Base-by-base conservation (phyloP, 78 protist species). In the Chrysochromulina parva region DNA sequence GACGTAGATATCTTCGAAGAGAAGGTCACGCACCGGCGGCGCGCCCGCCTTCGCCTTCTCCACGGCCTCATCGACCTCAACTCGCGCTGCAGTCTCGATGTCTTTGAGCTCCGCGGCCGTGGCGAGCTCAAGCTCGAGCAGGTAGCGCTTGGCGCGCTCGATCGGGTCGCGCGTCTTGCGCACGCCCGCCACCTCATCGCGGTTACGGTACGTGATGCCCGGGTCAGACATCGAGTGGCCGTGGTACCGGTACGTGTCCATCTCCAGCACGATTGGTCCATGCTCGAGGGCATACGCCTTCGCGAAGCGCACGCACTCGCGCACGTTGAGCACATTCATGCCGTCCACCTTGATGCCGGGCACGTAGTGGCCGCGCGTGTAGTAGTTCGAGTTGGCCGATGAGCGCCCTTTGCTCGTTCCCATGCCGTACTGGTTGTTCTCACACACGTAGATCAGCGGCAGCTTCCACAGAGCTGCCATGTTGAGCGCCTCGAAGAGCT, bases 151-250 rank as follows among this genome's bases (percentile, higher is more conserved):
- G 80, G 95, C 24, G 59, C 52, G 38, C 24, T 57, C 89, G 86
- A 80, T 14, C 16, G 86, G 86, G 86, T 80, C 86, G 65, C 86
- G 86, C 48, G 86, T 17, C 58, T 3, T 7, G 66, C 86, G 86
- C 52, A 69, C 78, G 78, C 22, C 47, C 22, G 52, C 0, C 26
- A 53, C 91, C 91, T 88, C 91, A 38, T 88, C 91, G 59, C 91
- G 91, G 17, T 19, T 88, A 76, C 98, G 96, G 96, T 97, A 98
- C 13, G 95, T 80, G 78, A 95, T 94, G 88, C 98, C 99, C 53
- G 99, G 99, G 93, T 98, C 99, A 69, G 97, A 94, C 99, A 98
- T 98, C 52, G 97, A 94, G 97, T 98, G 99, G 71, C 99, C 95
- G n/a, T 93, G 93, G 93, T 98, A 98, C 85, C 99, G 98, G 93